Percentiles rank a stretch among this genome's conserved stretches.
Evolutionary conservation across 495 filamentous ascomycete genomes (phyloP).

Genomic region (Aspergillus incahuasiensis): DNA sequence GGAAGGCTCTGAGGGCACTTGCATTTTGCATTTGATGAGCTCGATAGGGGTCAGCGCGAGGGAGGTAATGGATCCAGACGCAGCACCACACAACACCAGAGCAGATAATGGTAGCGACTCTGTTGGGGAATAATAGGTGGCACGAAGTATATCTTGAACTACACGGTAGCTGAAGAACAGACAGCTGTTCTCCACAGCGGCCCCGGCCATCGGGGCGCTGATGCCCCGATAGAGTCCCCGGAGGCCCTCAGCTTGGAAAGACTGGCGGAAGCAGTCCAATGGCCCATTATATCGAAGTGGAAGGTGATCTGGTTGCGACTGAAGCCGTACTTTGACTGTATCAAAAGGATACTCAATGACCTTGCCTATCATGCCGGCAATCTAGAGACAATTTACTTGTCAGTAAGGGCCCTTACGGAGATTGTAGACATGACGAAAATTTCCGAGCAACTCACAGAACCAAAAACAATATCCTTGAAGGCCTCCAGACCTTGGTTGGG

Average conservation of each 20-base stretch:
- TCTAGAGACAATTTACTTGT: slow-evolving; percentile 37
- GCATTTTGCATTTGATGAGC: slow-evolving; percentile 97
- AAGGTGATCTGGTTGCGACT: slow-evolving; percentile 71
- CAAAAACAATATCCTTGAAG: slow-evolving; percentile 75
- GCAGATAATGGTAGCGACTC: slow-evolving; percentile 65
- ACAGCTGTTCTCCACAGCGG: slow-evolving; percentile 88
- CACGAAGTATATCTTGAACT: slow-evolving; percentile 63
- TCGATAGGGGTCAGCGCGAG: slow-evolving; percentile 92
- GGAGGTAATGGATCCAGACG: slow-evolving; percentile 85
- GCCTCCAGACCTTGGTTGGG: slow-evolving; percentile 60
- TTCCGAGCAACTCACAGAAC: slow-evolving; percentile 60
- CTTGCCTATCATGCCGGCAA: slow-evolving; percentile 88
- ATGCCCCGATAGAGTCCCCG: slow-evolving; percentile 88
- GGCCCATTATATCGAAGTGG: slow-evolving; percentile 83
- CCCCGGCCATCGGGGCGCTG: slow-evolving; percentile 82
- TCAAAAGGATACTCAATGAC: slow-evolving; percentile 98
- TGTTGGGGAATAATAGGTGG: slow-evolving; percentile 44
- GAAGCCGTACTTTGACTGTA: slow-evolving; percentile 82
- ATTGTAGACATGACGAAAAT: neutral
- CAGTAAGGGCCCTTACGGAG: slow-evolving; percentile 2
- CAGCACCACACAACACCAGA: slow-evolving; percentile 70
- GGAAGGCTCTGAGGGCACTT: slow-evolving; percentile 57
- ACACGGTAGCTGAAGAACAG: slow-evolving; percentile 85
- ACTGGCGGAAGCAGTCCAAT: slow-evolving; percentile 88
- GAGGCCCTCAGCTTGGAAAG: slow-evolving; percentile 64